Evolutionary conservation across 2,329 filamentous ascomycete species (phyloP), one percentile per base, ranked within the genome.

Genomic region (Neopestalotiopsis rosae): DNA sequence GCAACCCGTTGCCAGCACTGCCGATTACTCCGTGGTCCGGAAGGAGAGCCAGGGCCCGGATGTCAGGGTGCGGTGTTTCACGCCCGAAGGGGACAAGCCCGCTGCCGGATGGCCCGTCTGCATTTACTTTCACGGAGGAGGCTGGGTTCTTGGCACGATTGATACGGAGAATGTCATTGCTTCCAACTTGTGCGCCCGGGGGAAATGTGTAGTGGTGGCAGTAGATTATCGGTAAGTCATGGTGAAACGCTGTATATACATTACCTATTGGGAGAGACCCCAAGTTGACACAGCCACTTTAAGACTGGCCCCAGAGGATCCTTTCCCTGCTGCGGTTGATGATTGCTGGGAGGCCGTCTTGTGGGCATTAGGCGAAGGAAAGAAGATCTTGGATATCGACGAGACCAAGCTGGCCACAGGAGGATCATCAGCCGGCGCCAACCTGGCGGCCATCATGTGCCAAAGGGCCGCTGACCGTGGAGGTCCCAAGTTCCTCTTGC

Each of bases 101-200:
- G 76, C 73, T 0, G 73, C 71, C 0, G 87, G 88, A 32, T 89
- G 87, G 87, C 87, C 87, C 2, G 81, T 85, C 7, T 83, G 86
- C 74, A 72, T 89, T 3, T 90, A 88, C 74, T 87, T 84, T 72
- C 88, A 90, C 71, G 88, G 87, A 4, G 87, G 87, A 1, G 88
- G 87, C 3, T 90, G 87, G 86, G 87, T 89, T 3, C 72, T 89
- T 38, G 87, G 87, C 0, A 87, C 85, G 61, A 87, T 89, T 58
- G 81, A 87, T 69, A 88, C 86, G 0, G 88, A 90, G 77, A 89
- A 89, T 71, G 81, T 83, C 4, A 84, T 89, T 3, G 86, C 85
- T 65, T 84, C 86, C n/a, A 84, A 88, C 71, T 74, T 90, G 12
- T 88, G 86, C 70, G 79, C 80, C 28, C 79, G 85, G 12, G 83